phyloP scores from a whole-genome alignment of 805 yeast genomes.

The Ogataea pignaliae region DNA sequence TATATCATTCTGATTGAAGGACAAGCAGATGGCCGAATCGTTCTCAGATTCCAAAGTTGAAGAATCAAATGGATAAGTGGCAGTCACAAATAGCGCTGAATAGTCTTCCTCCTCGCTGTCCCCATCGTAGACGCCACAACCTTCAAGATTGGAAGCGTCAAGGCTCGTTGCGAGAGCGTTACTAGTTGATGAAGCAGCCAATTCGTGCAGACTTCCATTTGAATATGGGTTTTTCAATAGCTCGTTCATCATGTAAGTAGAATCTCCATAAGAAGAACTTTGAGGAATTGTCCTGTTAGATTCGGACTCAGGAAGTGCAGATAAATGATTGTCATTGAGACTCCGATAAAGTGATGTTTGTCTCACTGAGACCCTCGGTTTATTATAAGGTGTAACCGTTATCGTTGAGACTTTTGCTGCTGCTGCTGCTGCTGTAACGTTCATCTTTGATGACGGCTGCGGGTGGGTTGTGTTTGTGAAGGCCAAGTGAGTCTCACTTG shows the following conservation, averaged over 20 bases:
- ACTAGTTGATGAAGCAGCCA: neutral
- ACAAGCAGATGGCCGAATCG: conserved; percentile 68
- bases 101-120: conserved; percentile 28
- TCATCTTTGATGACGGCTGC: neutral
- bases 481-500: neutral
- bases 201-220: neutral
- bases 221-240: too few species aligned
- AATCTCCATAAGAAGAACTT: neutral
- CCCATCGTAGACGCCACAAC: conserved; percentile 4
- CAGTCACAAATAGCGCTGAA: conserved; percentile 33
- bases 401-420: neutral
- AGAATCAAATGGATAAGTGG: conserved; percentile 31
- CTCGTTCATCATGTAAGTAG: too few species aligned
- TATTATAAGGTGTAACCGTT: conserved; percentile 2
- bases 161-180: neutral
- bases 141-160: neutral
- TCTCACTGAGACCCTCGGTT: conserved; percentile 25
- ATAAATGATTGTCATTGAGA: conserved; percentile 9
- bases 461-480: too few species aligned
- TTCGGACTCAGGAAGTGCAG: neutral
- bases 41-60: conserved; percentile 55
- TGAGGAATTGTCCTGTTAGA: conserved; percentile 1
- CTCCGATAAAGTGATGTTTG: conserved; percentile 24
- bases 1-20: conserved; percentile 63
- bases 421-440: neutral